Evolutionary conservation across 768 basidiomycete species (phyloP).

Genomic region (Neoboletus brunneissimus): DNA sequence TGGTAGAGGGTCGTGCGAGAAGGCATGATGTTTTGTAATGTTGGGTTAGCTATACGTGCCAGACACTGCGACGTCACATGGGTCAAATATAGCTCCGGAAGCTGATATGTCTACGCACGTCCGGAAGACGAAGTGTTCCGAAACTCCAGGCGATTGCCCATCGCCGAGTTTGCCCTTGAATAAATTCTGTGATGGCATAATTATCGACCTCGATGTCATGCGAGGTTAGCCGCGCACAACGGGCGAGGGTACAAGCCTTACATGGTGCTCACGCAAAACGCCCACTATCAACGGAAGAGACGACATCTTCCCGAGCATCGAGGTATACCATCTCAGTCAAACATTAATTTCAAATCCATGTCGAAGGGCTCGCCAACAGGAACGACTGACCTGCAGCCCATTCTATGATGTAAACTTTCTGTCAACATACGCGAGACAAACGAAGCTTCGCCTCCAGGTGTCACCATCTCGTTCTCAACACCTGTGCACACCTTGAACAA

Average conservation of each 20-base stretch:
- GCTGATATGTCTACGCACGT: conserved; percentile 50
- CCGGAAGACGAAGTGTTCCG: conserved; percentile 59
- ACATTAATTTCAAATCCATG: not conserved
- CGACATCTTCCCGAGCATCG: conserved; percentile 85
- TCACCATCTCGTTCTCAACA: conserved; percentile 84
- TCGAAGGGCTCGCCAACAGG: not conserved
- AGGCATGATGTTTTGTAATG: conserved; percentile 55
- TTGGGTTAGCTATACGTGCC: conserved; percentile 37
- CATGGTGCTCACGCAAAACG: conserved; percentile 46
- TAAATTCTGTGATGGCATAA: conserved; percentile 80
- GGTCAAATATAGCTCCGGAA: conserved; percentile 22
- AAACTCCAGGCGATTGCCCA: conserved; percentile 94
- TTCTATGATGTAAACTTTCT: conserved; percentile 58
- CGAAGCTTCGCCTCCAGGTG: conserved; percentile 75
- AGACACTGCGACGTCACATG: conserved; percentile 32
- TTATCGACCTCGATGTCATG: conserved; percentile 64
- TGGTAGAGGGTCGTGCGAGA: conserved; percentile 54
- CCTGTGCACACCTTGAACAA: conserved; percentile 75
- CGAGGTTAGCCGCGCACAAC: not conserved
- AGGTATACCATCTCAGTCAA: conserved; percentile 75
- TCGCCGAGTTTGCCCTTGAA: conserved; percentile 85
- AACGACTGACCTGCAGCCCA: conserved; percentile 52
- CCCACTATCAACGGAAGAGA: conserved; percentile 64
- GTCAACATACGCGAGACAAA: conserved; percentile 78
- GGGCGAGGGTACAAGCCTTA: conserved; percentile 24